phyloP scores from a whole-genome alignment of 352 stramenopile genomes.

The Phytopythium cucurbitacearum region DNA sequence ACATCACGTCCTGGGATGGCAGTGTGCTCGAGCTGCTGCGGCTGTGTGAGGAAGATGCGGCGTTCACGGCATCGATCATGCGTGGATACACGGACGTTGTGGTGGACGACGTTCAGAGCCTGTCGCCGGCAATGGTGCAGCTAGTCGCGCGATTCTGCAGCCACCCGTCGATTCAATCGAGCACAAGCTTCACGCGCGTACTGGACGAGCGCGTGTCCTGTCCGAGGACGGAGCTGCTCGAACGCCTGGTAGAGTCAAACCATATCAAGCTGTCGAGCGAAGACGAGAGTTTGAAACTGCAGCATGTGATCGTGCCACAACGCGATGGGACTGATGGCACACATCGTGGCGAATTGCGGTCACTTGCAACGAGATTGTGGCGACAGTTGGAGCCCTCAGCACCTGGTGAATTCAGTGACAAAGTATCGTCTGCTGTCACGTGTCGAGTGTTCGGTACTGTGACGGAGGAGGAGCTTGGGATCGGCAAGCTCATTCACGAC shows the following conservation, averaged over 20 bases:
- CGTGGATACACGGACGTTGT: slow-evolving; percentile 57
- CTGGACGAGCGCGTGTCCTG: slow-evolving; percentile 26
- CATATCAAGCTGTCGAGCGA: too few species aligned
- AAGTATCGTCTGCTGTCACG: neutral
- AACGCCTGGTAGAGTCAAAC: slow-evolving; percentile 18
- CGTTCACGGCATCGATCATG: slow-evolving; percentile 35
- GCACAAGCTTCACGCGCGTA: slow-evolving; percentile 48
- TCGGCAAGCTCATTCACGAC: slow-evolving; percentile 9
- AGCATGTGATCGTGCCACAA: too few species aligned
- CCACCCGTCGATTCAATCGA: slow-evolving; percentile 40
- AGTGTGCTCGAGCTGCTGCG: slow-evolving; percentile 48
- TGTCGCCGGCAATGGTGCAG: slow-evolving; percentile 64
- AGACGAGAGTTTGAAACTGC: too few species aligned
- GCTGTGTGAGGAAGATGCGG: slow-evolving; percentile 11
- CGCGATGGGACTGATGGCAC: too few species aligned
- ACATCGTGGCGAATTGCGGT: too few species aligned
- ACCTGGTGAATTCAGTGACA: too few species aligned
- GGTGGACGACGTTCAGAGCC: slow-evolving; percentile 60
- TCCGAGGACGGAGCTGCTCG: slow-evolving; percentile 27
- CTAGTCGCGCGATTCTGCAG: slow-evolving; percentile 36
- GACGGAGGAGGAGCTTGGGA: slow-evolving; percentile 13
- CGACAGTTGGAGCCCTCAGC: too few species aligned
- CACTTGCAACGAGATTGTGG: too few species aligned
- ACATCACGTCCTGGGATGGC: slow-evolving; percentile 65
- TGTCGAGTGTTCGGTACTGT: slow-evolving; percentile 16